These are phyloP conservation scores for Schwanniomyces occidentalis DNA, from an alignment of 805 yeast genomes.

Conservation along the genomic window DNA sequence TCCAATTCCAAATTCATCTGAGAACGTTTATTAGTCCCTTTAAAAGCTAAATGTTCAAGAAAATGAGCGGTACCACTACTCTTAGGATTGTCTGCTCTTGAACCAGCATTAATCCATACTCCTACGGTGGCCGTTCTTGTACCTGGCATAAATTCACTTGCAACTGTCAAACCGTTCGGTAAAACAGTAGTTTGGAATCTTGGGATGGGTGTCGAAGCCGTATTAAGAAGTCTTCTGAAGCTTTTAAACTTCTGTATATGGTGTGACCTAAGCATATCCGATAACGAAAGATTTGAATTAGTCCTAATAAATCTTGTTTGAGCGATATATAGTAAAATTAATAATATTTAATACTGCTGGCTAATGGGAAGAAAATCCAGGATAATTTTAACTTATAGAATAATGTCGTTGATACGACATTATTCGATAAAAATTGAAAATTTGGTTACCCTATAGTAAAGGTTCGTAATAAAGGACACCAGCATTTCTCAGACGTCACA, in stretches of 20 bases:
- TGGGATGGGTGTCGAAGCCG: constrained; percentile 18
- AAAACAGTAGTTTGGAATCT: constrained; percentile 63
- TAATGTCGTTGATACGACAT: too few species aligned
- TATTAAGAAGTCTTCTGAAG: constrained; percentile 5
- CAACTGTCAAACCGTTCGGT: constrained; percentile 92
- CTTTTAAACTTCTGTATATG: constrained; percentile 1
- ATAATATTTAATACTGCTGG: too few species aligned
- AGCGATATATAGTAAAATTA: too few species aligned
- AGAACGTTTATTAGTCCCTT: constrained; percentile 81
- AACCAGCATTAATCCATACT: constrained; percentile 98
- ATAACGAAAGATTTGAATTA: too few species aligned
- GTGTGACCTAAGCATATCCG: constrained; percentile 1
- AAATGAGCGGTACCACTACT: constrained; percentile 97
- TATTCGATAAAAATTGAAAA: too few species aligned
- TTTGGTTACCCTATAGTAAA: too few species aligned
- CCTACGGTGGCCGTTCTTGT: constrained; percentile 96
- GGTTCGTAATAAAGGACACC: too few species aligned
- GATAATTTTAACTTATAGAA: too few species aligned
- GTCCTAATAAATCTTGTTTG: background rate
- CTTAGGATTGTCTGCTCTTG: constrained; percentile 86
- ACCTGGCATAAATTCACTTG: constrained; percentile 83
- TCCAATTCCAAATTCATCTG: constrained; percentile 87
- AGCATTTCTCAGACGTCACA: too few species aligned
- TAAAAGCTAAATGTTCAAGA: constrained; percentile 93
- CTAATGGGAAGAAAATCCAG: too few species aligned